Evolutionary conservation across 495 filamentous ascomycete species (phyloP).

Genomic region (Talaromyces nanjingensis): DNA sequence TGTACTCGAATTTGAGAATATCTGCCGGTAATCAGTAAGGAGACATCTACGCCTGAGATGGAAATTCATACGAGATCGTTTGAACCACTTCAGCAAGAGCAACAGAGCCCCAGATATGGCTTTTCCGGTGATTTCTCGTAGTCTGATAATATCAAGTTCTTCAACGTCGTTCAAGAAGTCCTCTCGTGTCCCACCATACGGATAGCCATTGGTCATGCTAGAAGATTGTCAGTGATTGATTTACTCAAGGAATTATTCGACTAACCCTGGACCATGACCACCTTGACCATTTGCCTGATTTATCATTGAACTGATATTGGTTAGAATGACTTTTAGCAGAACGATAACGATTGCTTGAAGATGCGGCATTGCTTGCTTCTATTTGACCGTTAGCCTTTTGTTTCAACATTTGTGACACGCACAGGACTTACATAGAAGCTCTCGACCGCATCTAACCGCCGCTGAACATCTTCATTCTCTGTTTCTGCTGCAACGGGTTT

Average conservation of each 20-base stretch:
- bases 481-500: constrained; percentile 47
- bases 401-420: background rate
- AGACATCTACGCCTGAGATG: background rate
- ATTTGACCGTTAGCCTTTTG: constrained; percentile 16
- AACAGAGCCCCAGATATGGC: constrained; percentile 81
- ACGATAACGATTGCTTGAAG: constrained; percentile 94
- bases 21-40: constrained; percentile 48
- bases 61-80: constrained; percentile 71
- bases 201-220: constrained; percentile 23
- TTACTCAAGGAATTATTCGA: constrained; percentile 1
- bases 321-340: constrained; percentile 75
- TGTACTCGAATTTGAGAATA: constrained; percentile 90
- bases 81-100: constrained; percentile 91
- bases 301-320: constrained; percentile 65
- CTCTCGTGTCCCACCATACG: constrained; percentile 11
- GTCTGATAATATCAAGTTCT: constrained; percentile 71
- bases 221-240: constrained; percentile 21
- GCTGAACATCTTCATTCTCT: constrained; percentile 48
- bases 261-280: constrained; percentile 31
- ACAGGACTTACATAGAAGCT: constrained; percentile 70
- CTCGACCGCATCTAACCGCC: constrained; percentile 67
- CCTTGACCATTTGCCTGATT: constrained; percentile 45
- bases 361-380: constrained; percentile 72
- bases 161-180: constrained; percentile 39
- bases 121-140: constrained; percentile 82